Percentiles rank a stretch among this genome's conserved stretches.
Evolutionary conservation across 164 flowering plant genomes (phyloP).

Genomic region (Dillenia turbinata): DNA sequence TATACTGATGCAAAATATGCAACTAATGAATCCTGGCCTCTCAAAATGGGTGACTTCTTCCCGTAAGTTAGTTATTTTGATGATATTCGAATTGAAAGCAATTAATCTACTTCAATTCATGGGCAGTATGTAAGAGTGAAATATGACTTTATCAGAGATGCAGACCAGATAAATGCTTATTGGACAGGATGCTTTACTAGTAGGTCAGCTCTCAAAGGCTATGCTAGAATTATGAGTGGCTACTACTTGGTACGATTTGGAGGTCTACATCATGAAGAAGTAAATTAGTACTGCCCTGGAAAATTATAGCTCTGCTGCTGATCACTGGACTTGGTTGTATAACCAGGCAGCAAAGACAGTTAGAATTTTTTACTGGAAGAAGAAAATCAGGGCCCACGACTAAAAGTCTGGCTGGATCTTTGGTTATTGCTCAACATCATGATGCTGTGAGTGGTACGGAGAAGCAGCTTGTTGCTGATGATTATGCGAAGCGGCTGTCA

Average conservation of each 20-base stretch:
- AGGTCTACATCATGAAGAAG: not conserved
- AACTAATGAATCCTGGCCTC: constrained; percentile 65
- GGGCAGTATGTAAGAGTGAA: constrained; percentile 1
- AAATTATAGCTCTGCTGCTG: constrained; percentile 6
- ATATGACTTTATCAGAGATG: constrained; percentile 53
- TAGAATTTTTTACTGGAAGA: constrained; percentile 77
- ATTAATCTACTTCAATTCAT: not conserved
- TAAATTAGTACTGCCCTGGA: not conserved
- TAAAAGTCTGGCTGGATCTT: constrained; percentile 75
- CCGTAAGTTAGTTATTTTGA: constrained; percentile 57
- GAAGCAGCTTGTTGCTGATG: constrained; percentile 93
- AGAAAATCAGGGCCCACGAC: constrained; percentile 54
- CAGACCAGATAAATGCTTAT: constrained; percentile 80
- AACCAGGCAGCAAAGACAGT: constrained; percentile 88
- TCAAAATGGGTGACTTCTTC: constrained; percentile 83
- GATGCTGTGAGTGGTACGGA: constrained; percentile 95
- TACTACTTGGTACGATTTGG: constrained; percentile 65
- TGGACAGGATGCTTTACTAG: constrained; percentile 99
- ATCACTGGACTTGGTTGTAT: not conserved
- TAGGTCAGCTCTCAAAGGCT: constrained; percentile 79
- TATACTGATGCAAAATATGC: constrained; percentile 92
- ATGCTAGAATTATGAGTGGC: constrained; percentile 82
- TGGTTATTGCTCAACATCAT: constrained; percentile 96
- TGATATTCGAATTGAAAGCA: not conserved
- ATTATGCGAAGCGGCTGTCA: constrained; percentile 79